Conservation (phyloP, 305 asterid species). For the Fraxinus angustifolia region DNA sequence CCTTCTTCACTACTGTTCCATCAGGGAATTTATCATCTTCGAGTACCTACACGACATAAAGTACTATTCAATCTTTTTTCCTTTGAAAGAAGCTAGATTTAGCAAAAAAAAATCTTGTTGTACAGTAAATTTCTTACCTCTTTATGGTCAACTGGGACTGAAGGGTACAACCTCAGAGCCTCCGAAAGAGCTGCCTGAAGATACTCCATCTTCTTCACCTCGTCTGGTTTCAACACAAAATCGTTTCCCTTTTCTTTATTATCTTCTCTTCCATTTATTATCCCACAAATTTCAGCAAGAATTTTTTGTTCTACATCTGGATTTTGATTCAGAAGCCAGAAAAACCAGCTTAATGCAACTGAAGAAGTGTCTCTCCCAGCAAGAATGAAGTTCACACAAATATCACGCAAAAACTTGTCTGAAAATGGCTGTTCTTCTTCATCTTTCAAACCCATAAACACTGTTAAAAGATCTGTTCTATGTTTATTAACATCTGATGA, state of each 20-base stretch:
- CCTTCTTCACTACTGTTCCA: conserved; percentile 76
- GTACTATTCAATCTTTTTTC: background rate
- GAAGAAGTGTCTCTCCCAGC: conserved; percentile 98
- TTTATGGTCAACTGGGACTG: conserved; percentile 92
- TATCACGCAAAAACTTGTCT: conserved; percentile 61
- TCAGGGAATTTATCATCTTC: conserved; percentile 84
- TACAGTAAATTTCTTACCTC: conserved; percentile 46
- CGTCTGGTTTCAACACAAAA: conserved; percentile 63
- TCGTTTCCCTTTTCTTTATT: background rate
- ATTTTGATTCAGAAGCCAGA: conserved; percentile 64
- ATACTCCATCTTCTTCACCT: conserved; percentile 90
- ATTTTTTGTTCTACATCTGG: conserved; percentile 71
- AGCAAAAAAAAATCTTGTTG: background rate
- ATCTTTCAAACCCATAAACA: conserved; percentile 66
- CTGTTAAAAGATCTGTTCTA: conserved; percentile 71
- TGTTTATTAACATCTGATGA: conserved; percentile 17
- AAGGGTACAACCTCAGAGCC: conserved; percentile 85
- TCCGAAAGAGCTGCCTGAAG: conserved; percentile 91
- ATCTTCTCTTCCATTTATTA: conserved; percentile 45
- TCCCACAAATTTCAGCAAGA: conserved; percentile 53
- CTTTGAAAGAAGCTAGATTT: background rate
- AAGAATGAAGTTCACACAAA: conserved; percentile 83
- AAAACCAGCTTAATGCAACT: conserved; percentile 91
- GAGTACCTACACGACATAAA: conserved; percentile 40
- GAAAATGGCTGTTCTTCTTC: conserved; percentile 56